Evolutionary conservation across 176 grass and related monocot genomes (phyloP).

Genomic region (Eragrostis nindensis): DNA sequence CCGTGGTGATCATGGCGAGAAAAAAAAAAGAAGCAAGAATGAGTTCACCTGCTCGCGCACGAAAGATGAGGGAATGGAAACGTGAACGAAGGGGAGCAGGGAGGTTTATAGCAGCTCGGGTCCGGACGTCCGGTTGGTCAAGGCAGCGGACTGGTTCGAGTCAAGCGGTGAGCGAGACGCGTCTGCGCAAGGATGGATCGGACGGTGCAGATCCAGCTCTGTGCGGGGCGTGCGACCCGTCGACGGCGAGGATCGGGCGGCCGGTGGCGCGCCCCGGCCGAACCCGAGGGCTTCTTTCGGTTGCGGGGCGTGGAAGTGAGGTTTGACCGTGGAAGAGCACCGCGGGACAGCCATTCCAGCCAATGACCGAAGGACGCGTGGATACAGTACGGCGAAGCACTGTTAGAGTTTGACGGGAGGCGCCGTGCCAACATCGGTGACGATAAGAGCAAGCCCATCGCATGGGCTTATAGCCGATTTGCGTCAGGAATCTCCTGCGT

Average conservation of each 20-base stretch:
- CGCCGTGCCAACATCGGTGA: too few species aligned
- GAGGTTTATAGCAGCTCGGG: not conserved
- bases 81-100: not conserved
- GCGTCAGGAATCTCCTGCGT: too few species aligned
- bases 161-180: not conserved
- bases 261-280: conserved; percentile 31
- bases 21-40: not conserved
- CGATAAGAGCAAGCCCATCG: too few species aligned
- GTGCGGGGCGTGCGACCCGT: not conserved
- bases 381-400: not conserved
- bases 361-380: not conserved
- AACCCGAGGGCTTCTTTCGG: not conserved
- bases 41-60: not conserved
- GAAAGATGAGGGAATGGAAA: not conserved
- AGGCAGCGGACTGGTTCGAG: conserved; percentile 22
- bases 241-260: not conserved
- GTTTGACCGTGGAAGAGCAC: conserved; percentile 3
- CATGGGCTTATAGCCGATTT: too few species aligned
- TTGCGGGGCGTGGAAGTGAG: conserved; percentile 19
- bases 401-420: not conserved
- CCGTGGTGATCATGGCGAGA: conserved; percentile 17
- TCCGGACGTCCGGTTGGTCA: not conserved
- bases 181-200: not conserved
- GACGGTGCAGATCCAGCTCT: not conserved
- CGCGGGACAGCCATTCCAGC: not conserved